Evolutionary conservation across 768 basidiomycete genomes (phyloP).

Genomic region (Tremella mesenterica): DNA sequence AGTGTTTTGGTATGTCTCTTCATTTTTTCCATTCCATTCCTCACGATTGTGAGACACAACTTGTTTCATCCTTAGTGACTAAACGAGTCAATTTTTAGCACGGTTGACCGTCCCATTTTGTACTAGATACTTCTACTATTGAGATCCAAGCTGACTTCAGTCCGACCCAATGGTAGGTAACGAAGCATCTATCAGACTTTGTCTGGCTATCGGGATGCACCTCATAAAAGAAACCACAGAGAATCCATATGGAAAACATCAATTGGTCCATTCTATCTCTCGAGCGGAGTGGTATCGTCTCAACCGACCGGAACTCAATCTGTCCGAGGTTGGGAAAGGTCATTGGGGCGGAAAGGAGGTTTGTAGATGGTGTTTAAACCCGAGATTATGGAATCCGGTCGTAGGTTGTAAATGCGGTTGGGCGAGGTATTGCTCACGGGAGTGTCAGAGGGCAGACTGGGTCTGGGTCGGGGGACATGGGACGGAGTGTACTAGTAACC

Average conservation of each 20-base stretch:
- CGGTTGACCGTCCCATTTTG: neutral
- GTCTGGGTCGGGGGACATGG: constrained; percentile 26
- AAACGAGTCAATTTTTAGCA: neutral
- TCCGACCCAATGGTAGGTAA: constrained; percentile 30
- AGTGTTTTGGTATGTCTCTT: constrained; percentile 16
- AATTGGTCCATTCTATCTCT: constrained; percentile 29
- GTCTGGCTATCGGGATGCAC: constrained; percentile 18
- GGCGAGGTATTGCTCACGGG: constrained; percentile 38
- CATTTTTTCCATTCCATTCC: neutral
- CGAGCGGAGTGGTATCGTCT: constrained; percentile 27
- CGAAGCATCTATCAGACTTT: constrained; percentile 29
- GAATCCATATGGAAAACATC: constrained; percentile 22
- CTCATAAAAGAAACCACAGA: constrained; percentile 13
- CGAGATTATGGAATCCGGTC: constrained; percentile 7
- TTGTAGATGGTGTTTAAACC: constrained; percentile 40
- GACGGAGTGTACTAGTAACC: constrained; percentile 29
- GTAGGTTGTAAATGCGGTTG: constrained; percentile 27
- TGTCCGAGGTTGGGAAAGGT: constrained; percentile 6
- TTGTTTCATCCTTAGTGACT: neutral
- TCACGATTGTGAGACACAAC: neutral
- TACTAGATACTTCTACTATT: neutral
- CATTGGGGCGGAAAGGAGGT: constrained; percentile 27
- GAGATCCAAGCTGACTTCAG: constrained; percentile 7
- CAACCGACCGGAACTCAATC: constrained; percentile 12
- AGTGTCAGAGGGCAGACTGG: constrained; percentile 41